Base-by-base conservation (phyloP, 495 filamentous ascomycete species). In the Pyrenopolyporus hunteri region DNA sequence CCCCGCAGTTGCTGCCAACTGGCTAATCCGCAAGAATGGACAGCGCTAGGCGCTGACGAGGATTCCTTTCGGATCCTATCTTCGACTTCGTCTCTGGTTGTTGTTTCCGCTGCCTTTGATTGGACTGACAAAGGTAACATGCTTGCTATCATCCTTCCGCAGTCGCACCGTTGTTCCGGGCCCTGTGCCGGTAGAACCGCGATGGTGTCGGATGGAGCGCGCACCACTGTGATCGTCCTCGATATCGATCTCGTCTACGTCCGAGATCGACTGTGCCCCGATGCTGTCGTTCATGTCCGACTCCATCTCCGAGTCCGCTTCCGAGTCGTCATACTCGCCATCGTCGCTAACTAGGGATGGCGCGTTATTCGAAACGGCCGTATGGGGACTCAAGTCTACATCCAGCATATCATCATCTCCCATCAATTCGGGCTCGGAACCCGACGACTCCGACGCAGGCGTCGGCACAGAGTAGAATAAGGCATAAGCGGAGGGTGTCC, bases 341-440 rank as follows among this genome's bases (percentile, higher is more conserved):
- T 93, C 88, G 71, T 97, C 92, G 74, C 89, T 93, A 60, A 96
- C 90, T 49, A 97, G 77, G 35, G 90, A 93, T 9, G 92, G 92
- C 8, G 89, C 89, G 45, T 82, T 82, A 70, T 93, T 92, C 65
- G 89, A 90, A 28, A 90, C 84, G 25, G 88, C 76, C 4, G 91
- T 91, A 59, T 91, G 84, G 6, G 92, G 92, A 65, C 89, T 93
- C 29, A 94, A 76, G 45, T 91, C 88, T 22, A 76, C 77, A 43
- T 85, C 82, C 52, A 85, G 70, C 23, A 80, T 75, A 10, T 82
- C 81, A 11, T 78, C 71, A 44, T 80, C 77, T 43, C 77, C 73
- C 16, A 78, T 63, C 9, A 75, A 75, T 40, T 76, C 74, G 22
- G 75, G 64, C 25, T 77, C 57, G 16, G 73, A 56, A 31, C 55